A percentile compares a stretch with the other conserved stretches of the same genome.
Evolutionary conservation across 805 yeast species (phyloP).

Genomic region (Candida silvatica): DNA sequence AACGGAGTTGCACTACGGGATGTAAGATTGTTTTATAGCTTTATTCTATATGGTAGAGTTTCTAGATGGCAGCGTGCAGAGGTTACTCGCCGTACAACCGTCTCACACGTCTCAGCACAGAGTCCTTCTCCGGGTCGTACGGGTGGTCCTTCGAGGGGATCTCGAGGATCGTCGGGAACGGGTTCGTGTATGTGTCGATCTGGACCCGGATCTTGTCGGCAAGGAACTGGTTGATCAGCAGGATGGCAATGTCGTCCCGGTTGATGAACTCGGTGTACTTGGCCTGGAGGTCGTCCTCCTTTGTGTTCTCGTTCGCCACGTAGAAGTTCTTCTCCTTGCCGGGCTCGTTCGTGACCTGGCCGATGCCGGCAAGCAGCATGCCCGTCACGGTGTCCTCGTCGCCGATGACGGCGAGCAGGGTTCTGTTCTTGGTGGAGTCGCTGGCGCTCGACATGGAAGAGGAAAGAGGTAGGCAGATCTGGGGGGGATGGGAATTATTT

Average conservation of each 20-base stretch:
- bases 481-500: no score
- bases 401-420: constrained; percentile 87
- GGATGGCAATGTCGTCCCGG: constrained; percentile 86
- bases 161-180: constrained; percentile 94
- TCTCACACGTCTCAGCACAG: constrained; percentile 88
- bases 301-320: constrained; percentile 71
- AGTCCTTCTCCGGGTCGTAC: constrained; percentile 96
- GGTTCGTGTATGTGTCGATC: constrained; percentile 77
- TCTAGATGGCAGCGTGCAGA: no score
- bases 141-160: constrained; percentile 99
- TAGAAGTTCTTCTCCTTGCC: constrained; percentile 71
- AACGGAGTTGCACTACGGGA: no score
- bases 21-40: no score
- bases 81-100: constrained; percentile 86
- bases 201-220: constrained; percentile 82
- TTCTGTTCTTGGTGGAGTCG: constrained; percentile 42
- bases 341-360: constrained; percentile 63
- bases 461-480: no score
- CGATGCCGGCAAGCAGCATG: constrained; percentile 88
- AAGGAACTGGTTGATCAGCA: constrained; percentile 87
- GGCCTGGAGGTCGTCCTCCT: constrained; percentile 63
- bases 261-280: constrained; percentile 71
- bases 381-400: constrained; percentile 98
- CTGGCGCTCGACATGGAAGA: constrained; percentile 2
- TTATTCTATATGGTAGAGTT: no score